phyloP scores from a whole-genome alignment of 2,329 filamentous ascomycete genomes.

The Fusarium illudens region DNA sequence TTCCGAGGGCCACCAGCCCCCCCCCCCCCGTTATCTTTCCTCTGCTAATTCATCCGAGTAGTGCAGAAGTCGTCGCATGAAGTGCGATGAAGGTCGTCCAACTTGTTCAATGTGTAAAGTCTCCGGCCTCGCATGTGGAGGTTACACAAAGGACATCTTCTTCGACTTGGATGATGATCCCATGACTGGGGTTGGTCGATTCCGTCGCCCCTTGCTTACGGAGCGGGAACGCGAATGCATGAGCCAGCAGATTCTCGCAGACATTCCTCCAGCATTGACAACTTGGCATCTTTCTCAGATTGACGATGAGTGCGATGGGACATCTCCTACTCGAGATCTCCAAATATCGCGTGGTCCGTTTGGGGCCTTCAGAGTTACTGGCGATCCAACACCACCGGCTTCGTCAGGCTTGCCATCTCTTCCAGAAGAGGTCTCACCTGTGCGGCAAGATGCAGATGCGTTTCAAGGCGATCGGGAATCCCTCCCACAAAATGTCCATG shows the following conservation, averaged over 20 bases:
- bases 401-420: neutral
- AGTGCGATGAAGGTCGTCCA: constrained; percentile 27
- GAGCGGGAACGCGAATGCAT: constrained; percentile 16
- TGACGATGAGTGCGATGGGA: constrained; percentile 23
- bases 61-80: constrained; percentile 30
- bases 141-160: constrained; percentile 28
- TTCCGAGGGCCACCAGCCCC: neutral
- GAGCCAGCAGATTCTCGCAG: constrained; percentile 12
- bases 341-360: constrained; percentile 29
- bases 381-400: neutral
- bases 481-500: neutral
- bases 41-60: neutral
- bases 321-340: neutral
- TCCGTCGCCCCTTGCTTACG: constrained; percentile 20
- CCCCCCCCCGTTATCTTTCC: neutral
- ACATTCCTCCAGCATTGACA: neutral
- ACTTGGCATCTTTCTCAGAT: constrained; percentile 23
- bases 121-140: constrained; percentile 15
- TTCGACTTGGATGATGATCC: constrained; percentile 22
- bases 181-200: neutral
- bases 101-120: constrained; percentile 22
- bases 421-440: accelerated
- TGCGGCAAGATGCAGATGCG: accelerated
- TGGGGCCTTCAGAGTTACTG: constrained; percentile 13
- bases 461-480: neutral